Evolutionary conservation across 345 rosid genomes (phyloP), one percentile per base, ranked within the genome.

Genomic region (Gynandropsis gynandra): DNA sequence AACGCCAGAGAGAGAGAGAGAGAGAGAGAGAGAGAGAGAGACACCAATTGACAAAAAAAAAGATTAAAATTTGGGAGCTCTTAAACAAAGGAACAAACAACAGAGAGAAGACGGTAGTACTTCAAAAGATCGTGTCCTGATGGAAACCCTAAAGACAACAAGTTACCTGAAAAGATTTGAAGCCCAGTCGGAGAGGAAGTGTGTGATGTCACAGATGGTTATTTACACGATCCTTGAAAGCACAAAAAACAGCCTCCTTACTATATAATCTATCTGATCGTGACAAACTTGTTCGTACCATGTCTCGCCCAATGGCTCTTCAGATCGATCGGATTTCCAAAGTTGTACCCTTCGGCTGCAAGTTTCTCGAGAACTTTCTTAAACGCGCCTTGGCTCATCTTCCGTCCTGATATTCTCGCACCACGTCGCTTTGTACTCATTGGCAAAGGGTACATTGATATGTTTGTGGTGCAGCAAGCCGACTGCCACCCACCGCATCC

Each of bases 401-500:
- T 92, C 75, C 98, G 76, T 1, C 98, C 98, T 8, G 97, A 95
- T 54, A 92, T 88, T 66, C 98, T 82, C 1, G 97, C 95, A 31
- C 97, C 97, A 9, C 95, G 92, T 16, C 95, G 70, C 53, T 92
- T 92, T 33, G 94, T 87, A 78, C 95, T 85, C 95, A 85, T 87
- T 0, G 97, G 98, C 58, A 92, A 63, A 8, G 98, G 98, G 59
- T 92, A 87, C 77, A 85, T 78, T 10, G 98, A 92, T 4, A 92
- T 79, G 69, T 81, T 83, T 0, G 97, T 87, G 4, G 98, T 92
- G 54, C 98, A 92, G 44, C 98, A 92, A 1, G 98, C 96, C 0
- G 98, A 92, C 55, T 92, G 98, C 98, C 98, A 92, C 53, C 98
- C 98, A 18, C 98, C 98, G 41, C 96, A 84, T 19, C 98, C 98